phyloP scores from a whole-genome alignment of 495 filamentous ascomycete genomes.

The Talaromyces stipitatus region DNA sequence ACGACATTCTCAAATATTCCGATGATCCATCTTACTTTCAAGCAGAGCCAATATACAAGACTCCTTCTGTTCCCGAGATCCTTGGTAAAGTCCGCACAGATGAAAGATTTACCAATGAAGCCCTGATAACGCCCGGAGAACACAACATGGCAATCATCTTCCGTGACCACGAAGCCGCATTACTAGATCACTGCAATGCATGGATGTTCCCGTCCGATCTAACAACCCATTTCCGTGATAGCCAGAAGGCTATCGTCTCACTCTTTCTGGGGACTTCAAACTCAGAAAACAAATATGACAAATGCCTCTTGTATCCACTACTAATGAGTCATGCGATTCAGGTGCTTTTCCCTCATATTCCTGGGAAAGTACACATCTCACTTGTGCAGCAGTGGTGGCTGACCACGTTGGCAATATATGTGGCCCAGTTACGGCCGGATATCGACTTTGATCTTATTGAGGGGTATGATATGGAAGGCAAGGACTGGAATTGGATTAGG shows the following conservation, averaged over 20 bases:
- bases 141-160: conserved; percentile 63
- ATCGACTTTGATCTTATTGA: conserved; percentile 57
- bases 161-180: conserved; percentile 53
- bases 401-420: conserved; percentile 67
- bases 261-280: conserved; percentile 58
- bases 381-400: conserved; percentile 87
- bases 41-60: conserved; percentile 33
- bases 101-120: conserved; percentile 41
- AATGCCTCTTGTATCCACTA: conserved; percentile 74
- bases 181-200: conserved; percentile 83
- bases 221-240: conserved; percentile 63
- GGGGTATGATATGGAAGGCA: conserved; percentile 41
- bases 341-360: conserved; percentile 73
- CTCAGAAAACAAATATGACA: conserved; percentile 54
- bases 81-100: conserved; percentile 49
- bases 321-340: conserved; percentile 83
- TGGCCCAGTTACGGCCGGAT: conserved; percentile 62
- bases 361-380: conserved; percentile 58
- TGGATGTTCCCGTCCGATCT: conserved; percentile 59
- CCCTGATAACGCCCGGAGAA: conserved; percentile 51
- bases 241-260: conserved; percentile 66
- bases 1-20: conserved; percentile 67
- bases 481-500: conserved; percentile 70
- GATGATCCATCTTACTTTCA: conserved; percentile 63
- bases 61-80: conserved; percentile 57